A percentile compares a stretch with the other conserved stretches of the same genome.
Evolutionary conservation across 306 rosid genomes (phyloP).

Genomic region (Vicia faba): DNA sequence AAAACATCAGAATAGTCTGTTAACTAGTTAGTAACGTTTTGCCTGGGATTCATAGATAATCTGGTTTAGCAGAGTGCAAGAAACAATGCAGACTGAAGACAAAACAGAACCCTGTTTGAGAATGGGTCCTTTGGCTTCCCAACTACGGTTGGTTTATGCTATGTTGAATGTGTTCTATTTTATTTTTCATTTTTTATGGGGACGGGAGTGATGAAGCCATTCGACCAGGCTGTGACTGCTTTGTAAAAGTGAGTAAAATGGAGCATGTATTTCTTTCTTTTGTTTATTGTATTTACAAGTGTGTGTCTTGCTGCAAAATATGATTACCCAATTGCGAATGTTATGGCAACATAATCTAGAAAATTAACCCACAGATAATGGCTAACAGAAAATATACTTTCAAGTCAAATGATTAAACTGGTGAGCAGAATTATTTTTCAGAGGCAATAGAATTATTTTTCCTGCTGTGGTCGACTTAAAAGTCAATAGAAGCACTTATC

Average conservation of each 20-base stretch:
- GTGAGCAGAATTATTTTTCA: not conserved
- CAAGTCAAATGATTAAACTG: not conserved
- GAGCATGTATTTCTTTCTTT: conserved; percentile 11
- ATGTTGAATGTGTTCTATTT: not conserved
- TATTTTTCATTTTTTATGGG: not conserved
- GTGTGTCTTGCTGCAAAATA: not conserved
- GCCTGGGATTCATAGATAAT: conserved; percentile 21
- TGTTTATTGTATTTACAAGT: not conserved
- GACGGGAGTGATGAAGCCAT: not conserved
- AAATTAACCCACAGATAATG: not conserved
- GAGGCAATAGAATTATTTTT: too few relatives aligned
- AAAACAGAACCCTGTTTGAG: not conserved
- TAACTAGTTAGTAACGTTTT: conserved; percentile 23
- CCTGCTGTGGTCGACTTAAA: too few relatives aligned
- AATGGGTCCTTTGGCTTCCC: not conserved
- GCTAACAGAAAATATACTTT: not conserved
- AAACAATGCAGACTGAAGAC: conserved; percentile 14
- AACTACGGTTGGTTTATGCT: conserved; percentile 4
- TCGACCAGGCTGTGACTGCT: conserved; percentile 2
- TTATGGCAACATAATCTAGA: not conserved
- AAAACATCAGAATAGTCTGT: not conserved
- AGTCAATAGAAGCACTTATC: too few relatives aligned
- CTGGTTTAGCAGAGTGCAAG: conserved; percentile 15
- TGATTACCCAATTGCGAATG: not conserved
- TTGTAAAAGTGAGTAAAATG: not conserved